Conservation (phyloP, 2,329 filamentous ascomycete genomes). For the Hypomyces perniciosus region DNA sequence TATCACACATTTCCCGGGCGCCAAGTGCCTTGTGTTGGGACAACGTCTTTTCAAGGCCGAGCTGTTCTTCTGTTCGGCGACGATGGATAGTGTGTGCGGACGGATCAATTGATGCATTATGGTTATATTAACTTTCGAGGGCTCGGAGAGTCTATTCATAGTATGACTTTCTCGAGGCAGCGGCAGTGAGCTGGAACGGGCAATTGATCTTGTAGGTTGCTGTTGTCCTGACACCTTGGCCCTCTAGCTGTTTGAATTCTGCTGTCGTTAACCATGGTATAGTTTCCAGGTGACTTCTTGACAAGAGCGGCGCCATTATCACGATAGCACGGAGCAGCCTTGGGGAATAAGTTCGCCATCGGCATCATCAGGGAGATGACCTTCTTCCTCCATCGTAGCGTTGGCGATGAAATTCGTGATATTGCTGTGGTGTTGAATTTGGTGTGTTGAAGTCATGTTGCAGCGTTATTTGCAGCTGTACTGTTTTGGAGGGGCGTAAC, state of each 20-base stretch:
- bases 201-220: background rate
- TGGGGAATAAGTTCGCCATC: background rate
- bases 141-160: background rate
- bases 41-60: background rate
- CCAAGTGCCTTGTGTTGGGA: background rate
- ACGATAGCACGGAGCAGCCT: background rate
- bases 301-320: background rate
- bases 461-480: constrained; percentile 8
- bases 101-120: background rate
- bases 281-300: background rate
- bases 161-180: background rate
- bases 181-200: background rate
- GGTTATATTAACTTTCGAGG: background rate
- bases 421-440: background rate
- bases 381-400: too few species aligned
- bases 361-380: too few species aligned
- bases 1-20: background rate
- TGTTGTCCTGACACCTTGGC: background rate
- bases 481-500: background rate
- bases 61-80: background rate
- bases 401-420: too few species aligned
- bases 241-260: background rate
- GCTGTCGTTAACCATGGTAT: background rate
- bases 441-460: constrained; percentile 8
- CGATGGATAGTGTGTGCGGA: background rate